Base-by-base conservation (phyloP, 1,139 yeast species). In the Pneumocystis oryctolagi region DNA sequence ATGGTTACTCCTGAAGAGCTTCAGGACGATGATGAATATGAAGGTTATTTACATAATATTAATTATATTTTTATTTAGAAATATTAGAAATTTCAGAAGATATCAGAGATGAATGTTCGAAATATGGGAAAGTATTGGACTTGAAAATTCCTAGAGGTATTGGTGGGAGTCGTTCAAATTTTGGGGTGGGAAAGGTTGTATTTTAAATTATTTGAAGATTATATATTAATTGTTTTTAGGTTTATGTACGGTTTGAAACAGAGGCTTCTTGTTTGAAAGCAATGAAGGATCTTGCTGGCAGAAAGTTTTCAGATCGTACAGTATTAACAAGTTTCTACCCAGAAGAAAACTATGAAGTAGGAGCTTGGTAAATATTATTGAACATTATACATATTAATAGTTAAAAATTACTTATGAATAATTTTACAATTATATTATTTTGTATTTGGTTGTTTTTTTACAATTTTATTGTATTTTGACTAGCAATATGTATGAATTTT, bases 101-200 rank as follows among this genome's bases (percentile, higher is more conserved):
- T 61, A 78, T 89, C 34, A 67, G 70, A 16, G 72, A 73, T 3
- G 86, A 84, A 67, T 82, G 84, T 37, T 71, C 75, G 0, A 77
- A 77, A 62, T 78, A 77, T 66, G 90, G 90, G 0, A 72, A 72
- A 5, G 82, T 87, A 5, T 73, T 74, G 16, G 77, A 81, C 4
- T 74, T 88, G 3, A 79, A 78, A 65, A 81, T 89, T n/a, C 90
- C 94, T 0, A 77, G 81, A 67, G 92, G 92, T 0, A 78, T 79
- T 1, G 77, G 78, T 35, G 63, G 64, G 9, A 58, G 68, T 30
- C 64, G 65, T 63, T 35, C 56, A 32, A 77, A 77, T 55, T 80
- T 83, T 1, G 89, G 88, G 2, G 80, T 85, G 56, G 96, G 96
- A 0, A 84, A 82, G 68, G 78, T 47, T 47, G 16, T 25, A 47